A percentile compares a stretch with the other conserved stretches of the same genome.
These are phyloP conservation scores for Tuber indicum DNA, from an alignment of 495 filamentous ascomycete genomes.

Conservation along the genomic window DNA sequence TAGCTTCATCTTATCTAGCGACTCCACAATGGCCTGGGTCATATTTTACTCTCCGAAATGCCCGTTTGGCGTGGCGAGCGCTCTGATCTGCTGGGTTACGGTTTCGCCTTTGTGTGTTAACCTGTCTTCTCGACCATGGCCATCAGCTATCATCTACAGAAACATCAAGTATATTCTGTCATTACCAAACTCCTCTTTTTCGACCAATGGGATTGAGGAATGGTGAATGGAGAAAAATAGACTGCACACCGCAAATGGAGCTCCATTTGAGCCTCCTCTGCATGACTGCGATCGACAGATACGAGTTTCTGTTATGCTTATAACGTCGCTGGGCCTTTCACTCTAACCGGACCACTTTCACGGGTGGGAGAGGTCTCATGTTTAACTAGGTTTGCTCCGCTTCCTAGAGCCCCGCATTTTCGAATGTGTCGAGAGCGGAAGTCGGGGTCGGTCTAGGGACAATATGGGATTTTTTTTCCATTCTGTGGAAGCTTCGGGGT, in stretches of 20 bases:
- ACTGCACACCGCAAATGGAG: conserved; percentile 36
- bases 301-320: conserved; percentile 23
- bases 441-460: conserved; percentile 6
- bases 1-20: conserved; percentile 22
- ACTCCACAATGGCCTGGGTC: conserved; percentile 13
- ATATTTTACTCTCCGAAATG: conserved; percentile 19
- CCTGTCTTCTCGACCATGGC: neutral
- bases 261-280: conserved; percentile 26
- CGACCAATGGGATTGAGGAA: conserved; percentile 29
- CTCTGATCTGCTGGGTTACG: conserved; percentile 16
- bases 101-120: conserved; percentile 8
- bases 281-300: conserved; percentile 10
- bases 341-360: conserved; percentile 22
- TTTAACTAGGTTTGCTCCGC: neutral
- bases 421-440: conserved; percentile 22
- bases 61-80: conserved; percentile 18
- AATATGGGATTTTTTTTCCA: conserved; percentile 15
- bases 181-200: conserved; percentile 24
- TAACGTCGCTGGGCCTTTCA: conserved; percentile 18
- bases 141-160: conserved; percentile 28
- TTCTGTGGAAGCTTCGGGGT: conserved; percentile 22
- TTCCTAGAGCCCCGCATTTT: conserved; percentile 27
- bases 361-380: conserved; percentile 4
- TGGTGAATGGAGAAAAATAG: conserved; percentile 36
- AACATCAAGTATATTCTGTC: conserved; percentile 32